phyloP scores from a whole-genome alignment of 306 rosid genomes.

The Dryas alaskensis region DNA sequence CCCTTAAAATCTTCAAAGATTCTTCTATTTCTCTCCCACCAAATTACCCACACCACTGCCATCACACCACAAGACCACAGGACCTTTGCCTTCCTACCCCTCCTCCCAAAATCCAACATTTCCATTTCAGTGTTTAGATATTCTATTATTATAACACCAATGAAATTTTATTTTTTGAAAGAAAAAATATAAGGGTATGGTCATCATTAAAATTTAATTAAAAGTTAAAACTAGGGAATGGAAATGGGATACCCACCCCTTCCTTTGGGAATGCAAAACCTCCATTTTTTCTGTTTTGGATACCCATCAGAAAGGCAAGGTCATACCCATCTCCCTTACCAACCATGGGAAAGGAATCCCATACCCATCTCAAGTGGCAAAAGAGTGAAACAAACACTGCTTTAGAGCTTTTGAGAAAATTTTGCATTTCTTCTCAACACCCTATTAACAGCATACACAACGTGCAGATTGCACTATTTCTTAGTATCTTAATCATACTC shows the following conservation, averaged over 20 bases:
- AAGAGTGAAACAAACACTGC: not conserved
- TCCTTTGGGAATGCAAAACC: not conserved
- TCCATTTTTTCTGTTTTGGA: not conserved
- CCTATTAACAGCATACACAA: not conserved
- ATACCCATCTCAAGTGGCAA: not conserved
- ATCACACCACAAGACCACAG: too few species aligned
- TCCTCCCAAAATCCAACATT: not conserved
- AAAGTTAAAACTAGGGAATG: not conserved
- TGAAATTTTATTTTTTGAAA: not conserved
- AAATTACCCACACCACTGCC: too few species aligned
- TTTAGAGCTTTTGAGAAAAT: not conserved
- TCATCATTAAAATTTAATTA: not conserved
- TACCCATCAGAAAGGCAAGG: not conserved
- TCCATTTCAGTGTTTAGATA: not conserved
- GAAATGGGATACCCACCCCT: not conserved
- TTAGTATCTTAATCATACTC: not conserved
- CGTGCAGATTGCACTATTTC: too few species aligned
- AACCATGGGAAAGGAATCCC: not conserved
- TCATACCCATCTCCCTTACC: not conserved
- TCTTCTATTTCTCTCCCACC: too few species aligned
- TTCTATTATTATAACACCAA: not conserved
- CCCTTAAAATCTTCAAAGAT: too few species aligned
- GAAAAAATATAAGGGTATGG: not conserved
- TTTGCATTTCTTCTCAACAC: not conserved
- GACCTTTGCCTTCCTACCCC: too few species aligned